Evolutionary conservation across 768 basidiomycete genomes (phyloP).

Genomic region (Sporobolomyces roseus): DNA sequence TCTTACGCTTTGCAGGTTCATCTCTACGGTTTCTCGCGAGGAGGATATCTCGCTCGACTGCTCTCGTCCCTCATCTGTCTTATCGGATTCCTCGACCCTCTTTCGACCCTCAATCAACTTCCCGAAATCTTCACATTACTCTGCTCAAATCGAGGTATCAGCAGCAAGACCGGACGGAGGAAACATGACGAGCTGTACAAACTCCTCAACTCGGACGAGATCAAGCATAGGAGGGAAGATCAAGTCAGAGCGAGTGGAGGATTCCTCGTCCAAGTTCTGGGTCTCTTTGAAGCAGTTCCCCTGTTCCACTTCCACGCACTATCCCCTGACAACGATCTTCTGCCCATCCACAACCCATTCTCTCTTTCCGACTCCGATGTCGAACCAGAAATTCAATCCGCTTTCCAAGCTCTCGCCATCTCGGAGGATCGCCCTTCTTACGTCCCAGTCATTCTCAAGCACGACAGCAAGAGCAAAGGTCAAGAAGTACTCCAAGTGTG

Average conservation of each 20-base stretch:
- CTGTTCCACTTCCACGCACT: slow-evolving; percentile 8
- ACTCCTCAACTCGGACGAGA: not conserved
- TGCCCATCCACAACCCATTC: slow-evolving; percentile 3
- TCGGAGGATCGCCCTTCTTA: slow-evolving; percentile 46
- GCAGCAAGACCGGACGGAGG: not conserved
- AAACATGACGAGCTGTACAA: not conserved
- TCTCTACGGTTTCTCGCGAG: slow-evolving; percentile 41
- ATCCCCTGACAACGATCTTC: slow-evolving; percentile 1
- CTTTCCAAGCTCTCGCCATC: slow-evolving; percentile 46
- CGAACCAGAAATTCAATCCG: slow-evolving; percentile 37
- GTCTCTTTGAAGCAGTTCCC: slow-evolving; percentile 45
- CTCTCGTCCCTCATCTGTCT: slow-evolving; percentile 33
- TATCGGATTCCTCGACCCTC: slow-evolving; percentile 29
- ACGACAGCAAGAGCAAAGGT: not conserved
- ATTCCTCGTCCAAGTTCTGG: slow-evolving; percentile 20
- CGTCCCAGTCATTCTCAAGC: slow-evolving; percentile 34
- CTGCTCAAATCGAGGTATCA: slow-evolving; percentile 1
- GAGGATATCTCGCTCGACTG: slow-evolving; percentile 39
- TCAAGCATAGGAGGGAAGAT: not conserved
- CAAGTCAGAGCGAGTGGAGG: slow-evolving; percentile 21
- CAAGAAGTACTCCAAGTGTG: slow-evolving; percentile 41
- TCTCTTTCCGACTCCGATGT: slow-evolving; percentile 5
- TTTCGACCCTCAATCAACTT: slow-evolving; percentile 26
- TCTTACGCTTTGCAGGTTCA: slow-evolving; percentile 12
- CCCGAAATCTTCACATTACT: slow-evolving; percentile 33